phyloP scores from a whole-genome alignment of 108 stramenopile genomes.

The Nitzschia inconspicua region DNA sequence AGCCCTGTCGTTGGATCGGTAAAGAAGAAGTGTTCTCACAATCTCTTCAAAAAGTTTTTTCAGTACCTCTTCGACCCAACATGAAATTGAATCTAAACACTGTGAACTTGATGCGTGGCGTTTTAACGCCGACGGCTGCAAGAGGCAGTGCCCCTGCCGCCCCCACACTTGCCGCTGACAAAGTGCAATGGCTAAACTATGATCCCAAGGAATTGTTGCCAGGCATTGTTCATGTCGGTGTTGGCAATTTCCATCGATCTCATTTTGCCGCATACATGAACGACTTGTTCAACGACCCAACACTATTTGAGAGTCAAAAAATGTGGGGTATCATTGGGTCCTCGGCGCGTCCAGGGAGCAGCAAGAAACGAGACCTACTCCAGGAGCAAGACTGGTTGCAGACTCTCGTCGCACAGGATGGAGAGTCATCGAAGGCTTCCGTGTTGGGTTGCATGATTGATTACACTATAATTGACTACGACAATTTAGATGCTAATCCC shows the following conservation, averaged over 20 bases:
- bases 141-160: too few species aligned
- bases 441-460: constrained; percentile 17
- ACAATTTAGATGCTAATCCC: not conserved
- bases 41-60: too few species aligned
- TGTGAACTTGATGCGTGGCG: too few species aligned
- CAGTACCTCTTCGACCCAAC: too few species aligned
- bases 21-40: too few species aligned
- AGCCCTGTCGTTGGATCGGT: too few species aligned
- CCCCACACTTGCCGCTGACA: too few species aligned
- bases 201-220: not conserved
- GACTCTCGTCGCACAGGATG: constrained; percentile 35
- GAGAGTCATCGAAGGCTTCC: constrained; percentile 6
- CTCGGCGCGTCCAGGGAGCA: constrained; percentile 37
- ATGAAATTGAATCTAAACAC: too few species aligned
- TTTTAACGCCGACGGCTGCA: too few species aligned
- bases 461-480: too few species aligned
- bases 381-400: constrained; percentile 43
- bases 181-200: too few species aligned
- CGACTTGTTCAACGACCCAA: constrained; percentile 17
- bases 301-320: not conserved
- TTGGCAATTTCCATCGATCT: constrained; percentile 54
- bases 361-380: constrained; percentile 38
- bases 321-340: constrained; percentile 53
- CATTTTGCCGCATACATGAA: constrained; percentile 49
- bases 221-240: constrained; percentile 45